Percentiles rank a stretch among this genome's conserved stretches.
These are phyloP conservation scores for Ceratobasidium theobromae DNA, from an alignment of 1,284 basidiomycete species.

Conservation along the genomic window DNA sequence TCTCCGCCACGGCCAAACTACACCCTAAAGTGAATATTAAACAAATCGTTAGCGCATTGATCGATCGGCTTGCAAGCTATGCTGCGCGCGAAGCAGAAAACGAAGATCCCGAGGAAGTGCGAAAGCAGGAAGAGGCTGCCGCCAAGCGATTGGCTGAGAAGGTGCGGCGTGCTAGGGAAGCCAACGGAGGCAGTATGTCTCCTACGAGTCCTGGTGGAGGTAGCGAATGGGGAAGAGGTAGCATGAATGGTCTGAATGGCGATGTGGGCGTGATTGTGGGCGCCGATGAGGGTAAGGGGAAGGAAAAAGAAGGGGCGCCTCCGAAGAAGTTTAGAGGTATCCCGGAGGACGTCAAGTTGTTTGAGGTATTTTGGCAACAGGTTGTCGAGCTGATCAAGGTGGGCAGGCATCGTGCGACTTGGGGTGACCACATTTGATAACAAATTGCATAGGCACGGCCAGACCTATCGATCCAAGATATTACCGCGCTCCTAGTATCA, in stretches of 20 bases:
- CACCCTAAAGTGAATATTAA: constrained; percentile 98
- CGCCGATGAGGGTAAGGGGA: constrained; percentile 57
- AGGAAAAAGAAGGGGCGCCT: constrained; percentile 46
- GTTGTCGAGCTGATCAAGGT: constrained; percentile 97
- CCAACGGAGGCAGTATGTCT: constrained; percentile 53
- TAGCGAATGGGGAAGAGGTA: constrained; percentile 37
- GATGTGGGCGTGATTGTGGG: constrained; percentile 39
- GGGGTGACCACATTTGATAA: constrained; percentile 1
- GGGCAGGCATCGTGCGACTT: constrained; percentile 30
- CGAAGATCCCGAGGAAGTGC: constrained; percentile 90
- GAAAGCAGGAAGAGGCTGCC: constrained; percentile 86
- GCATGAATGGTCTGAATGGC: constrained; percentile 33
- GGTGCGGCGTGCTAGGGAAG: constrained; percentile 66
- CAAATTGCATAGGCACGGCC: constrained; percentile 73
- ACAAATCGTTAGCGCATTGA: constrained; percentile 91
- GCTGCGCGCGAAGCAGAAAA: constrained; percentile 91
- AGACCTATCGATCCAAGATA: constrained; percentile 91
- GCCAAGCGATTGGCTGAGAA: constrained; percentile 81
- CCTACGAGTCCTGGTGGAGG: constrained; percentile 41
- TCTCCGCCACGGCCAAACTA: constrained; percentile 88
- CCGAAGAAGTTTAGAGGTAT: constrained; percentile 87
- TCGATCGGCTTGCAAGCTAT: constrained; percentile 91
- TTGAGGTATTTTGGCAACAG: constrained; percentile 97
- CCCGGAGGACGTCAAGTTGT: constrained; percentile 87
- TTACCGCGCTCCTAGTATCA: constrained; percentile 91